These are phyloP conservation scores for Pichia kudriavzevii DNA, from an alignment of 1,139 yeast genomes.

Conservation along the genomic window DNA sequence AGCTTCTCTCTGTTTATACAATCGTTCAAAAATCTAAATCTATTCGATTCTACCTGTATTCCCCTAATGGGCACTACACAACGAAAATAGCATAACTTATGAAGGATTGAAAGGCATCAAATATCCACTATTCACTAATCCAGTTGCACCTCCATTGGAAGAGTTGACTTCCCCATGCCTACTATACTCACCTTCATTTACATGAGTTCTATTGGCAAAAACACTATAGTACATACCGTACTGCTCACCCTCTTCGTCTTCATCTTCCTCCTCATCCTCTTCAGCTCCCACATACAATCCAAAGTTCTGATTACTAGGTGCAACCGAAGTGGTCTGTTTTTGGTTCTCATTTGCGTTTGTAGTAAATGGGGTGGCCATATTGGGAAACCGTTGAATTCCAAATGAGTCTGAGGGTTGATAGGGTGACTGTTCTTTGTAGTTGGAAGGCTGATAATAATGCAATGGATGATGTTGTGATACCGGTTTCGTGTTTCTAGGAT, in stretches of 20 bases:
- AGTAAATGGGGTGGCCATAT: slow-evolving; percentile 17
- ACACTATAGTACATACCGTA: slow-evolving; percentile 28
- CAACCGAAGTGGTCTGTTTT: too few species aligned
- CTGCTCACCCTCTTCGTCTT: slow-evolving; percentile 25
- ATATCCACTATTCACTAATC: slow-evolving; percentile 20
- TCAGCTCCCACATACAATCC: slow-evolving; percentile 20
- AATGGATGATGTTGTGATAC: slow-evolving; percentile 46
- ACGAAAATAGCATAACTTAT: slow-evolving; percentile 11
- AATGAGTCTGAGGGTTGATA: slow-evolving; percentile 18
- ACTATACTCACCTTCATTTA: slow-evolving; percentile 7
- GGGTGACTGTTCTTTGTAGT: slow-evolving; percentile 15
- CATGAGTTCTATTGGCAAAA: slow-evolving; percentile 17
- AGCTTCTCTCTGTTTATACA: too few species aligned
- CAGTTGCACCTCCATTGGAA: slow-evolving; percentile 7
- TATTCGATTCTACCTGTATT: neutral
- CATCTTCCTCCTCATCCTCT: slow-evolving; percentile 27
- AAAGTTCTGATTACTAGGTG: too few species aligned
- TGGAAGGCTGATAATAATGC: slow-evolving; percentile 30
- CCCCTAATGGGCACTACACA: too few species aligned
- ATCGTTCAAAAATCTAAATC: neutral
- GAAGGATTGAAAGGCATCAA: slow-evolving; percentile 33
- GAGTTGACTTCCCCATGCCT: slow-evolving; percentile 4
- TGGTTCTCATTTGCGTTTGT: too few species aligned
- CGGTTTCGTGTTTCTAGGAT: slow-evolving; percentile 28
- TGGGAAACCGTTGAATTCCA: slow-evolving; percentile 18